phyloP scores from a whole-genome alignment of 2,329 filamentous ascomycete genomes.

The Whalleya microplaca region DNA sequence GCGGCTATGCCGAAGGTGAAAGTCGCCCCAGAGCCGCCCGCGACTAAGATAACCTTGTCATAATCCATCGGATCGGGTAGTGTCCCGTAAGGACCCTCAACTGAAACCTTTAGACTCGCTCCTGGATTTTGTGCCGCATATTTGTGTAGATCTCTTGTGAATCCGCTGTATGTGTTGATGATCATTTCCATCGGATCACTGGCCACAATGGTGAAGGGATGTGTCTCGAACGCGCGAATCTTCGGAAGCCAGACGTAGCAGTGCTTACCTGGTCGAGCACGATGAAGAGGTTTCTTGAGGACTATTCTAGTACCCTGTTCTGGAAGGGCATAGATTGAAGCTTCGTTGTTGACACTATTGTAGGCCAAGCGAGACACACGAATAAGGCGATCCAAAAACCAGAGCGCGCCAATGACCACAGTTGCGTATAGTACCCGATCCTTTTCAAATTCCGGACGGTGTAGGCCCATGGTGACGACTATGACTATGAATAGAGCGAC shows the following conservation, averaged over 20 bases:
- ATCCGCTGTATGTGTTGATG: slow-evolving; percentile 61
- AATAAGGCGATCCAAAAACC: slow-evolving; percentile 49
- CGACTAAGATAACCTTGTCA: slow-evolving; percentile 62
- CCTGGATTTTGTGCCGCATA: slow-evolving; percentile 56
- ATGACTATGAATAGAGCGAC: slow-evolving; percentile 46
- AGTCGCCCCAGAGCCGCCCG: slow-evolving; percentile 64
- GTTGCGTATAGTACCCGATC: slow-evolving; percentile 43
- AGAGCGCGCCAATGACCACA: slow-evolving; percentile 44
- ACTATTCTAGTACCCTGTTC: slow-evolving; percentile 49
- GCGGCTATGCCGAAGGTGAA: slow-evolving; percentile 57
- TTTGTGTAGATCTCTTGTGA: slow-evolving; percentile 58
- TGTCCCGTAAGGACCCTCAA: slow-evolving; percentile 64
- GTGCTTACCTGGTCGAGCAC: slow-evolving; percentile 59
- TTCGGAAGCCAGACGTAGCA: slow-evolving; percentile 67
- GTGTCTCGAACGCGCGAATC: slow-evolving; percentile 60
- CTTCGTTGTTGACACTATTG: slow-evolving; percentile 45
- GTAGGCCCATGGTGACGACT: slow-evolving; percentile 46
- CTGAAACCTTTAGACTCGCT: slow-evolving; percentile 51
- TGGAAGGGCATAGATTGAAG: slow-evolving; percentile 47
- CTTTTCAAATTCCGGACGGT: slow-evolving; percentile 45
- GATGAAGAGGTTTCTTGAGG: slow-evolving; percentile 50
- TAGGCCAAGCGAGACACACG: slow-evolving; percentile 41
- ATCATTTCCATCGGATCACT: slow-evolving; percentile 60
- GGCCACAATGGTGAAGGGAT: slow-evolving; percentile 65
- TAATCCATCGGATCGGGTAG: slow-evolving; percentile 55